Evolutionary conservation across 2,329 filamentous ascomycete species (phyloP).

Genomic region (Arachnomyces sp.): DNA sequence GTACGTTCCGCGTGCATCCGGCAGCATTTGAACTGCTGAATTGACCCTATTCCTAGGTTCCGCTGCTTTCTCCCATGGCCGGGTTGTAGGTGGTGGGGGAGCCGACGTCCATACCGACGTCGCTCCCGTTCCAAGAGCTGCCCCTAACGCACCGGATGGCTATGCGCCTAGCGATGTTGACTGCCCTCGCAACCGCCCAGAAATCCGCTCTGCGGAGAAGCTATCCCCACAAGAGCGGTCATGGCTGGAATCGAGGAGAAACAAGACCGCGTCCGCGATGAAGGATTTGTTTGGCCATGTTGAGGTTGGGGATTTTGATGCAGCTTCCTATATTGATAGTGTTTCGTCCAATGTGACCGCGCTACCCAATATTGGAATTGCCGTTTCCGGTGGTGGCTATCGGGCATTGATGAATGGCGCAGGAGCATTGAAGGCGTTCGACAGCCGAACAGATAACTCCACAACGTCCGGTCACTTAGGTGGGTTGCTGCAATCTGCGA

Average conservation of each 20-base stretch:
- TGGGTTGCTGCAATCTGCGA: constrained; percentile 71
- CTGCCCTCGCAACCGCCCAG: constrained; percentile 64
- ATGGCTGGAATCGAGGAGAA: constrained; percentile 67
- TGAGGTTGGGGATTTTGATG: constrained; percentile 72
- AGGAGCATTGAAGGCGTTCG: constrained; percentile 71
- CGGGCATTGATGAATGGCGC: constrained; percentile 79
- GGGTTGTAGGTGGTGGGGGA: neutral
- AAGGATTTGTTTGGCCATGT: constrained; percentile 62
- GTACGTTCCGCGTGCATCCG: too few species aligned
- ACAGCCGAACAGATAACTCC: constrained; percentile 59
- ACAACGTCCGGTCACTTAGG: constrained; percentile 62
- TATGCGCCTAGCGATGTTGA: constrained; percentile 63
- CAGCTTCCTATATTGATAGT: constrained; percentile 60
- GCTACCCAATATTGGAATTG: constrained; percentile 65
- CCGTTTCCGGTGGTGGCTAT: constrained; percentile 78
- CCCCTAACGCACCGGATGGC: constrained; percentile 54
- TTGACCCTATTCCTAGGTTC: too few species aligned
- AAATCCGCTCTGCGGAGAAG: constrained; percentile 54
- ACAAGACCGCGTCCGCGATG: constrained; percentile 69
- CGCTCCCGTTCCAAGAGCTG: constrained; percentile 28
- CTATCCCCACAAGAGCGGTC: constrained; percentile 63
- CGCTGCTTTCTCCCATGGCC: too few species aligned
- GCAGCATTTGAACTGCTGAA: too few species aligned
- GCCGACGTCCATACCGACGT: neutral
- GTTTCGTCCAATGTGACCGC: constrained; percentile 48